A percentile compares a stretch with the other conserved stretches of the same genome.
phyloP scores from a whole-genome alignment of 805 yeast species.

The Candida patagonica region DNA sequence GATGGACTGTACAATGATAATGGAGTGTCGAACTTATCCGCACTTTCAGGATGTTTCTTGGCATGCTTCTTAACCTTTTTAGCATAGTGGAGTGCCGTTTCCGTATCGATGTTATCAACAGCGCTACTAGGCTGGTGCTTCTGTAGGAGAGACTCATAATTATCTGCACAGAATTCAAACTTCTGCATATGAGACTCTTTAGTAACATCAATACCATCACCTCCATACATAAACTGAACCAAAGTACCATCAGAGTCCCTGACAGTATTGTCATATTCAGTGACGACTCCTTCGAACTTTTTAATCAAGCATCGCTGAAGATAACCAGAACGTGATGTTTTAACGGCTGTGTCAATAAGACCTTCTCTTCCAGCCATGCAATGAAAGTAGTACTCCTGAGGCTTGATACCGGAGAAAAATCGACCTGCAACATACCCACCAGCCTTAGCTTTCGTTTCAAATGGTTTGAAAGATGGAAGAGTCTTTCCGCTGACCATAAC shows the following conservation, averaged over 20 bases:
- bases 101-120: constrained; percentile 69
- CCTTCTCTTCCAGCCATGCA: constrained; percentile 99
- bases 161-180: constrained; percentile 86
- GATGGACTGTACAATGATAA: constrained; percentile 80
- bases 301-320: constrained; percentile 96
- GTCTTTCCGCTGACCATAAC: constrained; percentile 98
- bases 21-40: constrained; percentile 75
- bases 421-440: constrained; percentile 98
- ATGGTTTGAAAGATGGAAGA: constrained; percentile 91
- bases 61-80: constrained; percentile 69
- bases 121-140: constrained; percentile 75
- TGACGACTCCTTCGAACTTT: constrained; percentile 94
- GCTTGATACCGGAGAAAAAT: constrained; percentile 94
- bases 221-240: constrained; percentile 94
- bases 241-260: constrained; percentile 93
- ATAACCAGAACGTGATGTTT: constrained; percentile 96
- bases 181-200: constrained; percentile 91
- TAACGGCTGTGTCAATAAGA: constrained; percentile 97
- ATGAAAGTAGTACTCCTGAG: constrained; percentile 98
- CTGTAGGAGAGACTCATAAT: constrained; percentile 74
- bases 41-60: constrained; percentile 46
- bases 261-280: constrained; percentile 87
- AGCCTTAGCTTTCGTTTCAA: constrained; percentile 94
- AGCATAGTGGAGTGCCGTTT: constrained; percentile 65
- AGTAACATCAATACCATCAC: constrained; percentile 90